Base-by-base conservation (phyloP, 164 flowering plant genomes). In the Magnolia sinica region DNA sequence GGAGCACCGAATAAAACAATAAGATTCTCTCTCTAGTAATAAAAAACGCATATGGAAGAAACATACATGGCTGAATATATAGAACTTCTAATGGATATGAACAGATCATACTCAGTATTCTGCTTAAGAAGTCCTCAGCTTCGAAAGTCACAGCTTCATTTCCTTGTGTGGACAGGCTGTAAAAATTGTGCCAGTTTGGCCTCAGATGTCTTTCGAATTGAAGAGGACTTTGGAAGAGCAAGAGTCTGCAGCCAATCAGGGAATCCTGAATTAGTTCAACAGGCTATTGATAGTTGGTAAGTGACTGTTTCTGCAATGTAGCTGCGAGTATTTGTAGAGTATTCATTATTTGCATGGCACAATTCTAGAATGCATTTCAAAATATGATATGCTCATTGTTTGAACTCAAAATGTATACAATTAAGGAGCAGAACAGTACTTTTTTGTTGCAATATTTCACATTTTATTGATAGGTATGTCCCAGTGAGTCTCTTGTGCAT, bases 151-250 rank as follows among this genome's bases (percentile, higher is more conserved):
- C 31, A 16, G 1, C 9, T 27, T 29, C 22, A n/a, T 19, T 67
- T 50, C 50, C 1, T 51, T 51, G 22, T 78, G 64, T 72, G 67
- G 0, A 11, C 87, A 95, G 99, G 99, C 55, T 93, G 99, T 83
- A 96, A 92, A 80, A 96, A 96, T 76, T 96, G 99, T 80, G 92
- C 97, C 64, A 92, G 89, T 86, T 84, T 96, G 67, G 87, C 89
- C 50, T 71, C 90, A 0, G 84, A 86, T 78, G 96, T 92, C 9
- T 96, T 96, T 78, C 71, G 78, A 67, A 96, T 96, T 59, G 99
- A 96, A 83, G 99, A 96, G 78, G 99, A 96, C 73, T 92, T 89
- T 79, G 98, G 99, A 83, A 87, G 99, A 85, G 99, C 98, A 64
- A 87, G 99, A 85, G 99, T 82, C n/a, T 83, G 81, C 81, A 76